These are phyloP conservation scores for Globisporangium alternatum DNA, from an alignment of 352 stramenopile species.

Conservation along the genomic window DNA sequence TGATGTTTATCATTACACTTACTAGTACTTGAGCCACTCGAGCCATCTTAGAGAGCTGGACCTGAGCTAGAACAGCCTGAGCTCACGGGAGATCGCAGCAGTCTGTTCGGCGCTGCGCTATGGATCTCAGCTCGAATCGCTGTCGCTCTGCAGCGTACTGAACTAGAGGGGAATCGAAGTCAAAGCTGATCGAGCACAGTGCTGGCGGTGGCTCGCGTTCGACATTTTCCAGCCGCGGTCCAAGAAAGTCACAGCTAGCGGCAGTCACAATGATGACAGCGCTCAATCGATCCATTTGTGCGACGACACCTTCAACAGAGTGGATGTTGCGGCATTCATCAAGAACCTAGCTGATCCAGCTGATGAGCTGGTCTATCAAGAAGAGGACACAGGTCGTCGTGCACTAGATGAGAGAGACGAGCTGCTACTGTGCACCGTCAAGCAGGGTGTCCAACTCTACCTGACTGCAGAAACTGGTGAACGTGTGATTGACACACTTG, in stretches of 20 bases:
- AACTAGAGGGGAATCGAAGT: not conserved
- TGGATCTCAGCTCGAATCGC: not conserved
- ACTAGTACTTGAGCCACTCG: too few relatives aligned
- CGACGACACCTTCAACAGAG: too few relatives aligned
- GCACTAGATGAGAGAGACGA: not conserved
- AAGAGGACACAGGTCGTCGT: not conserved
- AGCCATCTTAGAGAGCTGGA: not conserved
- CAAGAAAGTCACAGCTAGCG: constrained; percentile 1
- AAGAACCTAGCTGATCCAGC: not conserved
- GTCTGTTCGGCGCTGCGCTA: constrained; percentile 12
- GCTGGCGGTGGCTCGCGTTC: not conserved
- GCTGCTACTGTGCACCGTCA: constrained; percentile 1
- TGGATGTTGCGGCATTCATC: not conserved
- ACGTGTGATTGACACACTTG: not conserved
- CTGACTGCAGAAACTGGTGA: not conserved
- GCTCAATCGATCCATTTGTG: too few relatives aligned
- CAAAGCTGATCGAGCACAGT: not conserved
- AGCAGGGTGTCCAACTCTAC: not conserved
- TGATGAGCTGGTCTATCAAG: not conserved
- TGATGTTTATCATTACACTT: too few relatives aligned
- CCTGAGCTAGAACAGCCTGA: not conserved
- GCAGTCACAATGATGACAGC: not conserved
- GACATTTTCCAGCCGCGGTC: not conserved
- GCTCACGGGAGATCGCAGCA: not conserved
- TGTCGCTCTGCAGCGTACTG: not conserved